phyloP scores from a whole-genome alignment of 441 rosid genomes.

The Adansonia madagascariensis region DNA sequence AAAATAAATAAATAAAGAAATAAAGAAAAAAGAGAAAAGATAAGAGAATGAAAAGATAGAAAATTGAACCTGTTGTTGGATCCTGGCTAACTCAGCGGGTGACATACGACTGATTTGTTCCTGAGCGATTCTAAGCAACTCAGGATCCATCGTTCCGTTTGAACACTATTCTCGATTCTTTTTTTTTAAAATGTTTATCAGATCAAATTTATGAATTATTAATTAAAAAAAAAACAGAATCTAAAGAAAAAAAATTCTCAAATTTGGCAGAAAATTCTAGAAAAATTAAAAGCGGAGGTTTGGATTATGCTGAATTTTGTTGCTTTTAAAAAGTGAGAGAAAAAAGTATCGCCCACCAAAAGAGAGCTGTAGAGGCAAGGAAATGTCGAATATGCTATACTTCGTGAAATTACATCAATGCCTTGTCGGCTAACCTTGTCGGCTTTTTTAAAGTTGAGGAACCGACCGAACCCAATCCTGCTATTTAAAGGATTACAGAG shows the following conservation, averaged over 20 bases:
- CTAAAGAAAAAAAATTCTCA: too few relatives aligned
- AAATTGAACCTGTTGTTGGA: slow-evolving; percentile 76
- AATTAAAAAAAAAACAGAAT: slow-evolving; percentile 9
- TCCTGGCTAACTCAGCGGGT: slow-evolving; percentile 73
- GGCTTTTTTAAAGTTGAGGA: too few relatives aligned
- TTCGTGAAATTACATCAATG: slow-evolving; percentile 22
- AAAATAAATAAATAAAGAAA: not conserved
- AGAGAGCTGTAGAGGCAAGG: slow-evolving; percentile 1
- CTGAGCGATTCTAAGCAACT: slow-evolving; percentile 77
- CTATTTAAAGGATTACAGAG: too few relatives aligned
- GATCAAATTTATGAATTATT: slow-evolving; percentile 24
- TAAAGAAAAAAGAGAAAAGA: too few relatives aligned
- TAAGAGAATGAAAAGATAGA: not conserved
- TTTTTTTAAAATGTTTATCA: slow-evolving; percentile 2
- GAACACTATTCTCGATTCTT: slow-evolving; percentile 46
- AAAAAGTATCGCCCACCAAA: slow-evolving; percentile 30
- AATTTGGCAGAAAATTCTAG: too few relatives aligned
- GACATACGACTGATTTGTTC: slow-evolving; percentile 97
- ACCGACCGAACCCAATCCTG: too few relatives aligned
- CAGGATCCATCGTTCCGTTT: slow-evolving; percentile 94
- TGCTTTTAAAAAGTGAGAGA: not conserved
- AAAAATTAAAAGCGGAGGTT: not conserved
- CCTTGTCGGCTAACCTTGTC: not conserved
- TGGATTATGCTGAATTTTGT: not conserved
- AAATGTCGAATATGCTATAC: not conserved